Percentiles rank a stretch among this genome's conserved stretches.
Conservation (phyloP, 495 filamentous ascomycete species). For the Chaetomium cochliodes region DNA sequence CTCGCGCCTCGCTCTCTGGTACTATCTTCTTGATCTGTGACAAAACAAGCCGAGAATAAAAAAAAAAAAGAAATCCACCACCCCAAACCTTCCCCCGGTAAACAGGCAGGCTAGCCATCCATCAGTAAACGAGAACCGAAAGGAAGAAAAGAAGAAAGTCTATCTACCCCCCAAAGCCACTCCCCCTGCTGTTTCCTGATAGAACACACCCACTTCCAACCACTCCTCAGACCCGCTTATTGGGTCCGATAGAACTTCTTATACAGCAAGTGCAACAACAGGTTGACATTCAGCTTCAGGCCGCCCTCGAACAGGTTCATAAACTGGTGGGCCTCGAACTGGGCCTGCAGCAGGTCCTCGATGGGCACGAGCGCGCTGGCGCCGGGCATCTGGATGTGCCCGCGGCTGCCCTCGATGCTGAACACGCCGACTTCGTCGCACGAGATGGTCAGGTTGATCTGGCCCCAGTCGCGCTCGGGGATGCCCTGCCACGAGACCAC, state of each 20-base stretch:
- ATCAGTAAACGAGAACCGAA: background rate
- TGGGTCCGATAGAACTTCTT: slow-evolving; percentile 94
- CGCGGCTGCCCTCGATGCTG: slow-evolving; percentile 83
- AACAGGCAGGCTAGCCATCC: background rate
- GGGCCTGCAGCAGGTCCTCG: slow-evolving; percentile 91
- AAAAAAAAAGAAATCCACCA: background rate
- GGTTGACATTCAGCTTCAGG: slow-evolving; percentile 87
- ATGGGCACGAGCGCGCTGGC: slow-evolving; percentile 86
- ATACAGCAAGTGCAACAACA: slow-evolving; percentile 92
- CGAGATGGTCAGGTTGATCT: slow-evolving; percentile 88
- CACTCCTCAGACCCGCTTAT: slow-evolving; percentile 41
- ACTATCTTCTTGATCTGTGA: background rate
- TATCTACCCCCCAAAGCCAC: background rate
- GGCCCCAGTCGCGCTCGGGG: slow-evolving; percentile 80
- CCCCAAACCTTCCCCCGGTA: no score
- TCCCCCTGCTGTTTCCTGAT: background rate
- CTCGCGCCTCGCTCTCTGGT: slow-evolving; percentile 7
- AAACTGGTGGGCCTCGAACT: slow-evolving; percentile 94
- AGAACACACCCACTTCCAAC: background rate
- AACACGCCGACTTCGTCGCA: slow-evolving; percentile 95
- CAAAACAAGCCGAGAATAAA: background rate
- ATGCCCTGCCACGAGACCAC: slow-evolving; percentile 85
- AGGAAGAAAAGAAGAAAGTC: background rate
- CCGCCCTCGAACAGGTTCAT: slow-evolving; percentile 90
- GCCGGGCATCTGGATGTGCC: slow-evolving; percentile 93